These are phyloP conservation scores for Epichloe brachyelytri DNA, from an alignment of 2,329 filamentous ascomycete species.

Conservation along the genomic window DNA sequence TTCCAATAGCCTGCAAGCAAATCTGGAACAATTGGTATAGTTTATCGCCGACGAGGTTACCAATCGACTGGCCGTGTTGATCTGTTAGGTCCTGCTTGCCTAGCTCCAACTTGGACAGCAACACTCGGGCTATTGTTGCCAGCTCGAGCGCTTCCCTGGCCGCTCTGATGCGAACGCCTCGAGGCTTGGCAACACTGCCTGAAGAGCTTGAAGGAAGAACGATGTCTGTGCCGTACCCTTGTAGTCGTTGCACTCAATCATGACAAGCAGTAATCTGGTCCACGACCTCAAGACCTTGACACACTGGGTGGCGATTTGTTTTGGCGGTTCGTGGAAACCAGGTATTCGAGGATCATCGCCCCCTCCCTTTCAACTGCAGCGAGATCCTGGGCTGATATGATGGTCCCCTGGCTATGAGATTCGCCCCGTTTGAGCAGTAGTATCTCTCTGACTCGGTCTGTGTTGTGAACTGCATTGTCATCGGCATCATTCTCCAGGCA, in stretches of 20 bases:
- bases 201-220: constrained; percentile 75
- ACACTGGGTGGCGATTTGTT: constrained; percentile 42
- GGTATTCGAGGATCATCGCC: constrained; percentile 43
- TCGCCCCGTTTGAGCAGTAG: constrained; percentile 58
- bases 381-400: constrained; percentile 37
- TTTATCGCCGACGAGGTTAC: constrained; percentile 75
- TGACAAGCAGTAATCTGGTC: constrained; percentile 72
- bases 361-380: constrained; percentile 45
- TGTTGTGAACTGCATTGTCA: constrained; percentile 47
- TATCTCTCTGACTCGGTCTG: constrained; percentile 60
- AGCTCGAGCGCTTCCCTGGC: constrained; percentile 61
- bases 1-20: constrained; percentile 65
- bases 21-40: constrained; percentile 85
- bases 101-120: constrained; percentile 61
- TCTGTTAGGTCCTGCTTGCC: constrained; percentile 24
- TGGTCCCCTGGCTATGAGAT: constrained; percentile 32
- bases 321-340: constrained; percentile 50
- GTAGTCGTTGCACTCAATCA: constrained; percentile 72
- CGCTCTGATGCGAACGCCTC: constrained; percentile 63
- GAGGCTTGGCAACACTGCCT: constrained; percentile 77
- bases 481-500: constrained; percentile 51
- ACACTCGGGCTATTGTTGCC: constrained; percentile 58
- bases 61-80: constrained; percentile 32
- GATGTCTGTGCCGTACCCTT: constrained; percentile 57
- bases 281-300: constrained; percentile 66